phyloP scores from a whole-genome alignment of 2,329 filamentous ascomycete species.

The Arachnopeziza araneosa region DNA sequence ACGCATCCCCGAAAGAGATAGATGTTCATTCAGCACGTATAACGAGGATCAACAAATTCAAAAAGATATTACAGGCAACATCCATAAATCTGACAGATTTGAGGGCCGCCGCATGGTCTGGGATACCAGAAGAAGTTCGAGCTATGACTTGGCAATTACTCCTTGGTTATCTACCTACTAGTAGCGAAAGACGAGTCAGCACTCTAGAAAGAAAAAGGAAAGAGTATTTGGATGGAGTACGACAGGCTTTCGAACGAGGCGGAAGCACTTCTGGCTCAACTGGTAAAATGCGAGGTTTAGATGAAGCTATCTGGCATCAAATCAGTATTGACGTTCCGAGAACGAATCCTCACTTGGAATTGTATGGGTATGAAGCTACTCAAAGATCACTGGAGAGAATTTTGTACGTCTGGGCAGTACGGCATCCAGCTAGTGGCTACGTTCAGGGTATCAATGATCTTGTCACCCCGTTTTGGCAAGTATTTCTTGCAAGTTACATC shows the following conservation, averaged over 20 bases:
- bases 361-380: slow-evolving; percentile 94
- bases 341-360: slow-evolving; percentile 90
- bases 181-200: slow-evolving; percentile 83
- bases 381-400: slow-evolving; percentile 92
- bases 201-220: slow-evolving; percentile 92
- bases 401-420: slow-evolving; percentile 94
- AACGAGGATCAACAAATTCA: slow-evolving; percentile 97
- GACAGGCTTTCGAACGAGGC: slow-evolving; percentile 62
- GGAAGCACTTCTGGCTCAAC: slow-evolving; percentile 40
- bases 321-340: slow-evolving; percentile 97
- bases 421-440: slow-evolving; percentile 94
- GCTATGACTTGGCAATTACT: slow-evolving; percentile 99
- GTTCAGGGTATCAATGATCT: slow-evolving; percentile 98
- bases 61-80: slow-evolving; percentile 86
- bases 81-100: slow-evolving; percentile 82
- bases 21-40: slow-evolving; percentile 85
- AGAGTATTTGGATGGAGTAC: slow-evolving; percentile 91
- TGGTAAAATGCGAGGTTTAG: slow-evolving; percentile 61
- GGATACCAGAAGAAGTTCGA: slow-evolving; percentile 88
- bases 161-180: slow-evolving; percentile 93
- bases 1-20: slow-evolving; percentile 74
- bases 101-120: slow-evolving; percentile 84
- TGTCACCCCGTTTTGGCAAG: slow-evolving; percentile 96
- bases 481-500: slow-evolving; percentile 91
- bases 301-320: slow-evolving; percentile 98